phyloP scores from a whole-genome alignment of 208 protist genomes.

The Trypanosoma caninum region DNA sequence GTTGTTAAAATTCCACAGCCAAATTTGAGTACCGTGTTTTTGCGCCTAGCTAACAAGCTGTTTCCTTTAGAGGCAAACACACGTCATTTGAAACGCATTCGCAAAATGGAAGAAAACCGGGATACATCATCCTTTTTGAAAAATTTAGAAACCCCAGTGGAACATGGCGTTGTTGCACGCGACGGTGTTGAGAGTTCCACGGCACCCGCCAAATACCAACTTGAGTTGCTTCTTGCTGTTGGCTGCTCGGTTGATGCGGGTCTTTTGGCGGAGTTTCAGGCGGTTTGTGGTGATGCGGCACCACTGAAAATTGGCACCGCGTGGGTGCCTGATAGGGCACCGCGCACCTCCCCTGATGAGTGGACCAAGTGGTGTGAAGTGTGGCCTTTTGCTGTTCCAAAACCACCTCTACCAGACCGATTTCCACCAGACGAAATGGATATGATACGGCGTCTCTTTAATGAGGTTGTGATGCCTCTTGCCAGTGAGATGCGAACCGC shows the following conservation, averaged over 20 bases:
- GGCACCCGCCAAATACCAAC: not conserved
- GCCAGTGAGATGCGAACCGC: not conserved
- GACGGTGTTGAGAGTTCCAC: not conserved
- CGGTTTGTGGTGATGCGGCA: not conserved
- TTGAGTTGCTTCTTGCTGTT: constrained; percentile 18
- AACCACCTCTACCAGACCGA: constrained; percentile 29
- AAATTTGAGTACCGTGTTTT: constrained; percentile 33
- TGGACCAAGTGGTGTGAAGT: constrained; percentile 53
- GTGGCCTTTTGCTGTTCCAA: constrained; percentile 74
- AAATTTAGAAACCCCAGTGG: not conserved
- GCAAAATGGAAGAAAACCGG: constrained; percentile 6
- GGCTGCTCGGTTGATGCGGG: not conserved
- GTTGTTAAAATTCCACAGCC: constrained; percentile 37
- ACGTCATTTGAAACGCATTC: constrained; percentile 78
- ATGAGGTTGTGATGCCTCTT: constrained; percentile 16
- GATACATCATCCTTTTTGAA: not conserved
- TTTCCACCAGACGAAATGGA: constrained; percentile 16
- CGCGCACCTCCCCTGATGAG: constrained; percentile 37
- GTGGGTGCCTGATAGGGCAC: constrained; percentile 41
- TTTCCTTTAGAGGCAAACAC: constrained; percentile 38
- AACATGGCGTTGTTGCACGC: not conserved
- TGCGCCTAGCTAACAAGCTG: constrained; percentile 54
- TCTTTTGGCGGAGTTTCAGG: constrained; percentile 9
- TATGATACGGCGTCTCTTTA: constrained; percentile 15
- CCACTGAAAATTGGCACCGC: constrained; percentile 26